A percentile compares a stretch with the other conserved stretches of the same genome.
These are phyloP conservation scores for Oidium heveae DNA, from an alignment of 2,329 filamentous ascomycete genomes.

Conservation along the genomic window DNA sequence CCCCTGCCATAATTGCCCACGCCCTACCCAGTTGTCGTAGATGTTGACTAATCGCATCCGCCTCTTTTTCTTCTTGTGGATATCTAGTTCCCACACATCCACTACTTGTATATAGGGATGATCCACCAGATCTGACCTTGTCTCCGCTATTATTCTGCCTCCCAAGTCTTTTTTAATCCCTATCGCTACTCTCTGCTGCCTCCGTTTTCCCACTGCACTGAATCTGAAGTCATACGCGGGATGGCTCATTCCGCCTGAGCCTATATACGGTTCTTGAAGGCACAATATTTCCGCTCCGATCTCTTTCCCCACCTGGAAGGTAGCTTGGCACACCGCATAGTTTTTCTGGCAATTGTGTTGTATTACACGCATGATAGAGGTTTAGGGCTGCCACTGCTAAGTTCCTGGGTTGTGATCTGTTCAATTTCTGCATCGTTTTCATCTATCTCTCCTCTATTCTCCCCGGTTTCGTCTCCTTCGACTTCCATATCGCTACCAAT, in stretches of 20 bases:
- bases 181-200: too few relatives aligned
- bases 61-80: background rate
- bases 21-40: too few relatives aligned
- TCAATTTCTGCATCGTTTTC: background rate
- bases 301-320: too few relatives aligned
- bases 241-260: too few relatives aligned
- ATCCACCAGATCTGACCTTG: too few relatives aligned
- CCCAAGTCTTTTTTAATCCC: too few relatives aligned
- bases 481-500: background rate
- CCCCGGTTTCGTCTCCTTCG: background rate
- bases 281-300: too few relatives aligned
- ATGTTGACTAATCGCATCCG: background rate
- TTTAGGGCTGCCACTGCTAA: background rate
- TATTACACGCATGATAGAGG: background rate
- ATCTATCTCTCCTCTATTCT: background rate
- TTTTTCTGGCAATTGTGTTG: background rate
- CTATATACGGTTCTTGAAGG: too few relatives aligned
- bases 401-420: background rate
- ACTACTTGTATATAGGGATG: background rate
- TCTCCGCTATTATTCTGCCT: too few relatives aligned
- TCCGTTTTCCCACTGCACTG: too few relatives aligned
- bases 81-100: background rate
- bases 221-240: too few relatives aligned
- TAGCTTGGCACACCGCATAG: background rate
- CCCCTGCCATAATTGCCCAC: background rate